These are phyloP conservation scores for Syzygium syzygioides DNA, from an alignment of 441 rosid genomes.

Conservation along the genomic window DNA sequence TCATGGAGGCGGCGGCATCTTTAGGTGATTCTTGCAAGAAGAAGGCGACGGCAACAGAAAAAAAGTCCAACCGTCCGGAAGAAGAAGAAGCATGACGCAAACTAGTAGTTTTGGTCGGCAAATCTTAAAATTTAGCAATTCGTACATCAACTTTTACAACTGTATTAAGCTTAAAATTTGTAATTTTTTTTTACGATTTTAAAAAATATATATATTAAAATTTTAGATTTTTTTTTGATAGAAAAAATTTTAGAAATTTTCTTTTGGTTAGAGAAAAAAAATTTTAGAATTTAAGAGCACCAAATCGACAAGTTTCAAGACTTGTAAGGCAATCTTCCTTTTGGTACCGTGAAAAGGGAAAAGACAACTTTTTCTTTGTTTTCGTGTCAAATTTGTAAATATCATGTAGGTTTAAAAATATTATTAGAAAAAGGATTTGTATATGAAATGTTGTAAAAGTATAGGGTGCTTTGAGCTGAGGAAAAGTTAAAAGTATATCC, in stretches of 20 bases:
- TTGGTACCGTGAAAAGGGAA: neutral
- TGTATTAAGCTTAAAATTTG: neutral
- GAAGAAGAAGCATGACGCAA: neutral
- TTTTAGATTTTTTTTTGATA: neutral
- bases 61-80: neutral
- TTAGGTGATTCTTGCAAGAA: neutral
- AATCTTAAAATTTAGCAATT: fast-evolving
- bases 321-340: neutral
- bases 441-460: neutral
- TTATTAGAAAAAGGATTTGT: neutral
- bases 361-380: fast-evolving
- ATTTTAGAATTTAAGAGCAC: fast-evolving
- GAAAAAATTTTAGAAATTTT: too few relatives aligned
- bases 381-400: fast-evolving
- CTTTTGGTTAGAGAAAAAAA: neutral
- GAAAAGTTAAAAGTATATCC: neutral
- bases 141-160: fast-evolving
- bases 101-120: too few relatives aligned
- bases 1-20: neutral
- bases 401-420: neutral
- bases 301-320: fast-evolving
- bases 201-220: too few relatives aligned
- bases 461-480: neutral
- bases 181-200: too few relatives aligned
- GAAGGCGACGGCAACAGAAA: neutral